Percentiles rank a stretch among this genome's conserved stretches.
phyloP scores from a whole-genome alignment of 2,329 filamentous ascomycete species.

The Fusarium aywerte region DNA sequence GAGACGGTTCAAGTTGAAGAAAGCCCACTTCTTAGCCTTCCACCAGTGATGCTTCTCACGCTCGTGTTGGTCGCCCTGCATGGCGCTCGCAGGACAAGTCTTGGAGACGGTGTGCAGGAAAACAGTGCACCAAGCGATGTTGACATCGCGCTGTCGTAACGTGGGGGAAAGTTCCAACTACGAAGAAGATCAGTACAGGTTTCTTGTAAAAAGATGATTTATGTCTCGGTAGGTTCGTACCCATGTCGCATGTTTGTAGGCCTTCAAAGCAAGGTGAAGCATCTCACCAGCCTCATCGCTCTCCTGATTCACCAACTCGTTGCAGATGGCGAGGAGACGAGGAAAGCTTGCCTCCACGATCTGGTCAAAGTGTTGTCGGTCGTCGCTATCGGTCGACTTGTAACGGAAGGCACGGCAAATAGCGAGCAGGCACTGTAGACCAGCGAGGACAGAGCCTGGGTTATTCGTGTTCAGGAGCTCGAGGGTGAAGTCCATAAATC shows the following conservation, averaged over 20 bases:
- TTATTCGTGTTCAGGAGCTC: conserved; percentile 89
- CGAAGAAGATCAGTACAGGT: conserved; percentile 44
- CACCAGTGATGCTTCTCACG: conserved; percentile 97
- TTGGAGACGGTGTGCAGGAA: conserved; percentile 93
- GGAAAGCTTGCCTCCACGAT: conserved; percentile 94
- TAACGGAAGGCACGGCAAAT: conserved; percentile 97
- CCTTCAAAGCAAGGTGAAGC: conserved; percentile 93
- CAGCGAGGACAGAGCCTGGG: conserved; percentile 87
- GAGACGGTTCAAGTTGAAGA: conserved; percentile 94
- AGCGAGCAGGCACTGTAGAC: conserved; percentile 90
- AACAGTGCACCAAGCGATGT: conserved; percentile 95
- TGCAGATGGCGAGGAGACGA: conserved; percentile 85
- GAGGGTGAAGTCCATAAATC: conserved; percentile 91
- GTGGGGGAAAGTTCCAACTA: conserved; percentile 87
- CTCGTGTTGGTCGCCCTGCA: conserved; percentile 86
- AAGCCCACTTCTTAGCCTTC: conserved; percentile 99
- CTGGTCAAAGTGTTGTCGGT: conserved; percentile 87
- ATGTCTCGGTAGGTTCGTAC: conserved; percentile 57
- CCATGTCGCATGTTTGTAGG: conserved; percentile 98
- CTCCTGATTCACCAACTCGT: conserved; percentile 87
- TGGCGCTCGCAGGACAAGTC: conserved; percentile 78
- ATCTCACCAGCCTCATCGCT: conserved; percentile 97
- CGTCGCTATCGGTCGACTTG: conserved; percentile 81
- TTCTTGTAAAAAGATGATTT: neutral
- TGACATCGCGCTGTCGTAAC: conserved; percentile 81